Conservation (phyloP, 1,139 yeast species). For the Scheffersomyces titani region DNA sequence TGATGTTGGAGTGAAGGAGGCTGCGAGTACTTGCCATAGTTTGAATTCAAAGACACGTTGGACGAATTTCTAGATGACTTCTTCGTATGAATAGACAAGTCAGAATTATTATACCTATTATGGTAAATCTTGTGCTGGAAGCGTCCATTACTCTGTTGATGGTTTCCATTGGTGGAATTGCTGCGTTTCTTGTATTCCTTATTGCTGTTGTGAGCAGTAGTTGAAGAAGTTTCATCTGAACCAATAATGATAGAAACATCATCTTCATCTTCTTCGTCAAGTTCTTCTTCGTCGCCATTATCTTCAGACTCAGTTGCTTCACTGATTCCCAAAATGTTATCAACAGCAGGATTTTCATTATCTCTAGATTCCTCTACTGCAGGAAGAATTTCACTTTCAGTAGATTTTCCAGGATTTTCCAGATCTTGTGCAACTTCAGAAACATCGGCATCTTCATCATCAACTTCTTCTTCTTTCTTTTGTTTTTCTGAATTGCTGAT, state of each 20-base stretch:
- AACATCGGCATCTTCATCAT: constrained; percentile 4
- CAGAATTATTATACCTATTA: constrained; percentile 9
- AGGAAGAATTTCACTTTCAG: constrained; percentile 1
- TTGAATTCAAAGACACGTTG: constrained; percentile 23
- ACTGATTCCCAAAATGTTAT: constrained; percentile 2
- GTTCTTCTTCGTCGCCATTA: constrained; percentile 4
- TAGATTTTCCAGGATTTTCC: constrained; percentile 2
- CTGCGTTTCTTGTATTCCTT: constrained; percentile 7
- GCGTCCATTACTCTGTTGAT: constrained; percentile 4
- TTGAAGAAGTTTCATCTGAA: constrained; percentile 36
- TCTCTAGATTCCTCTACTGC: constrained; percentile 8
- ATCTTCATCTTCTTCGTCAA: constrained; percentile 28
- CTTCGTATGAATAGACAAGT: constrained; percentile 7
- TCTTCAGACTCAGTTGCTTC: neutral
- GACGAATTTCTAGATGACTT: constrained; percentile 25
- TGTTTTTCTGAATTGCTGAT: constrained; percentile 26
- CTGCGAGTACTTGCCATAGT: constrained; percentile 14
- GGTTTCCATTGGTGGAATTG: constrained; percentile 3
- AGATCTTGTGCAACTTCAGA: neutral
- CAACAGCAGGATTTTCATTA: constrained; percentile 13
- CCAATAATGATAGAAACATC: constrained; percentile 47
- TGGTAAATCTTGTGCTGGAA: constrained; percentile 8
- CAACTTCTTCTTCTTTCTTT: constrained; percentile 5
- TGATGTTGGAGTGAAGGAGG: constrained; percentile 8
- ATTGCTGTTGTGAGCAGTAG: constrained; percentile 20